Conservation (phyloP, 2,329 filamentous ascomycete genomes). For the Phaeoacremonium minimum region DNA sequence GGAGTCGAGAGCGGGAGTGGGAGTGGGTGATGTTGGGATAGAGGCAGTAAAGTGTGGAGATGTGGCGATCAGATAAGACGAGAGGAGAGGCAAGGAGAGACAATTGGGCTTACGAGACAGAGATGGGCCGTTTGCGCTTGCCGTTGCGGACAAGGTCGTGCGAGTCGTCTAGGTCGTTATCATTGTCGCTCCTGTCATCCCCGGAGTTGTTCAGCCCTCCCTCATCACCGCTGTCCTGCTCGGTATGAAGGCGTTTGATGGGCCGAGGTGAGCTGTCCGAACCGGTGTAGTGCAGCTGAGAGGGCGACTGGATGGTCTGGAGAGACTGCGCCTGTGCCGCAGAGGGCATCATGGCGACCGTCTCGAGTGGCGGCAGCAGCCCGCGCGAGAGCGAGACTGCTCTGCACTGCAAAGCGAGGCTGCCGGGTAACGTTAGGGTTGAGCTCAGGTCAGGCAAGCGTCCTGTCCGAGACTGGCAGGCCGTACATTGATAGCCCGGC, state of each 20-base stretch:
- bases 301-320: neutral
- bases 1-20: conserved; percentile 1
- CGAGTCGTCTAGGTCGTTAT: conserved; percentile 38
- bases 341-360: too few species aligned
- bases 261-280: too few species aligned
- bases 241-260: neutral
- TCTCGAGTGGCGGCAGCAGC: too few species aligned
- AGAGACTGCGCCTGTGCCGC: neutral
- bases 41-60: neutral
- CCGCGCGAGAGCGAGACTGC: too few species aligned
- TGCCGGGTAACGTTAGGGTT: too few species aligned
- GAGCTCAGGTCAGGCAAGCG: too few species aligned
- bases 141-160: conserved; percentile 35
- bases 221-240: conserved; percentile 20
- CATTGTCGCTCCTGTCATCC: conserved; percentile 38
- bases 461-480: too few species aligned
- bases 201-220: conserved; percentile 40
- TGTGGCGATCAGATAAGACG: neutral
- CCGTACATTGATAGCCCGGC: too few species aligned
- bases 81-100: conserved; percentile 10
- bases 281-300: too few species aligned
- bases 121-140: conserved; percentile 58
- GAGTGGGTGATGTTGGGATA: conserved; percentile 5
- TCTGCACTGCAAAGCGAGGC: too few species aligned
- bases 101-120: conserved; percentile 48